Evolutionary conservation across 176 grass and related monocot genomes (phyloP).

Genomic region (Triticum dicoccoides): DNA sequence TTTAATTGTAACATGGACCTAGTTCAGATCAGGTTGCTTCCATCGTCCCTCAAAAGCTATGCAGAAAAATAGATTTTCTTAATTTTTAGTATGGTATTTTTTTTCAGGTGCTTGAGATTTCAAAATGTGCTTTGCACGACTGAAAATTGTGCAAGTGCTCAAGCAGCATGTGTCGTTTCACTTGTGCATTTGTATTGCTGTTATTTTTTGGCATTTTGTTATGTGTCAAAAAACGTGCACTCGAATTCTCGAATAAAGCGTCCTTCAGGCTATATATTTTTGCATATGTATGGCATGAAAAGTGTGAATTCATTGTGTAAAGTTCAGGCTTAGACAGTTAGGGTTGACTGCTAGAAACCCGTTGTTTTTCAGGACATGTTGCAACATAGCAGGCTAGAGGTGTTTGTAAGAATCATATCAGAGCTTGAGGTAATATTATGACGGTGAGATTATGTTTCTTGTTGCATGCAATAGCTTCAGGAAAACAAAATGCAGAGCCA

Average conservation of each 20-base stretch:
- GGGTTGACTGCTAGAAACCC: conserved; percentile 27
- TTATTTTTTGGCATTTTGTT: background rate
- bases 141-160: conserved; percentile 59
- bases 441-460: background rate
- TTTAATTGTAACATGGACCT: background rate
- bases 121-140: conserved; percentile 60
- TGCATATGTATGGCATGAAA: background rate
- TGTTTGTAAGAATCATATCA: conserved; percentile 60
- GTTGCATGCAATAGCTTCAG: background rate
- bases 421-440: conserved; percentile 51
- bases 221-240: background rate
- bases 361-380: conserved; percentile 48
- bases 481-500: background rate
- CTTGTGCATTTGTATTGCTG: background rate
- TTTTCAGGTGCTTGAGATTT: conserved; percentile 46
- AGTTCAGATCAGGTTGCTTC: background rate
- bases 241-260: background rate
- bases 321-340: background rate
- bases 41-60: too few species aligned
- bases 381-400: conserved; percentile 48
- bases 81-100: background rate
- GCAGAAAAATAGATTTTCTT: background rate
- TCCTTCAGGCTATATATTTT: background rate
- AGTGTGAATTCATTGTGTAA: background rate
- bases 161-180: background rate